These are phyloP conservation scores for Henckelia pumila DNA, from an alignment of 257 asterid genomes.

Conservation along the genomic window DNA sequence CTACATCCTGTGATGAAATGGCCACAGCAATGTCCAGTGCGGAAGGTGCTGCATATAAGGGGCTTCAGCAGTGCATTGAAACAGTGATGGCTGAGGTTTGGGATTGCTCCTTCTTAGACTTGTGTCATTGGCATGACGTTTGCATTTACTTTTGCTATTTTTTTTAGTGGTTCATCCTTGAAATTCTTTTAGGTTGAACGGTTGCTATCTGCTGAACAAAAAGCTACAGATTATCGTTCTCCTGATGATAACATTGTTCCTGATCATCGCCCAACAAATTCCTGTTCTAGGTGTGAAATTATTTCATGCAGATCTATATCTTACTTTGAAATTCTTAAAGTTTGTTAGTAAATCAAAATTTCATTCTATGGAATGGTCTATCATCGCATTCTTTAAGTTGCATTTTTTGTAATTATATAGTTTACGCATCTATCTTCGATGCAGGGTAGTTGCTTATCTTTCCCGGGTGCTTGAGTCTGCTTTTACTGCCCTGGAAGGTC, in stretches of 20 bases:
- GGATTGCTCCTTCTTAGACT: background rate
- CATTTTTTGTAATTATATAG: conserved; percentile 8
- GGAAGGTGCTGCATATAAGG: conserved; percentile 96
- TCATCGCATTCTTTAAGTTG: background rate
- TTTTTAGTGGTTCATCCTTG: conserved; percentile 17
- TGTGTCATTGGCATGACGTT: conserved; percentile 1
- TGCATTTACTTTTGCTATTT: conserved; percentile 13
- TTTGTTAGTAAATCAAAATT: conserved; percentile 8
- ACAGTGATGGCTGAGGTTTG: conserved; percentile 99
- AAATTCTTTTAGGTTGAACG: conserved; percentile 75
- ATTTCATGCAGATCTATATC: conserved; percentile 17
- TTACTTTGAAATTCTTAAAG: conserved; percentile 15
- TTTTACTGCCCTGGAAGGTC: conserved; percentile 97
- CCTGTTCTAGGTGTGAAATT: conserved; percentile 76
- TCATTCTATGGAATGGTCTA: background rate
- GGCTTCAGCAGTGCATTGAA: conserved; percentile 97
- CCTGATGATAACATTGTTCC: conserved; percentile 94
- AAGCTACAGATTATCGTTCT: conserved; percentile 81
- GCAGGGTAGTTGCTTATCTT: conserved; percentile 92
- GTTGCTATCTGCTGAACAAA: conserved; percentile 89
- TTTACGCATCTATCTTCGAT: conserved; percentile 28
- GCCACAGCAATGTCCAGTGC: conserved; percentile 95
- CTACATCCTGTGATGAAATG: conserved; percentile 98
- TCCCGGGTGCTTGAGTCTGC: conserved; percentile 97
- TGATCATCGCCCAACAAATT: conserved; percentile 93